Evolutionary conservation across 73 alveolate species (phyloP), one percentile per base, ranked within the genome.

Genomic region (Paramecium sonneborni): DNA sequence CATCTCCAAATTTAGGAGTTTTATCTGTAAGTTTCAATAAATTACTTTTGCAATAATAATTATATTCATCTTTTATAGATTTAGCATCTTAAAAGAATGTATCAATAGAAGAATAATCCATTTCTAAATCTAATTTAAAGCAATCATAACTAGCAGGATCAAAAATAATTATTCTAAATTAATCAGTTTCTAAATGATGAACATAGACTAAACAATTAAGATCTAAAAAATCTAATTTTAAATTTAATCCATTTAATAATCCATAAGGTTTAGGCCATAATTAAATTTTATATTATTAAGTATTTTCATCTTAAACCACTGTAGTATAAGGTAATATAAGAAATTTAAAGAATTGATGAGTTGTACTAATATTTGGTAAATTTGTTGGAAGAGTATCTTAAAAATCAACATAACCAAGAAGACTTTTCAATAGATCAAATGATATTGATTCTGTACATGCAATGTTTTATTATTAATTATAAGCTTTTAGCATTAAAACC

Each of bases 191-290:
- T 0, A 79, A 6, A 44, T 79, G 90, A 79, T 79, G 44, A 18
- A 79, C 72, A 79, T 43, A 43, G 0, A 79, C 44, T 24, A 41
- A 18, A 79, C 90, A 79, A 43, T 79, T 79, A 46, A 30, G 55
- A 23, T 79, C 90, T 24, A 79, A 34, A 46, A 79, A 79, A 79
- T 79, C 90, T 30, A 44, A 1, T 14, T 79, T 46, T 11, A 79
- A 44, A 43, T 20, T 79, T 23, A 79, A 44, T 43, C 90, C 90
- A 79, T 79, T 46, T 10, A 79, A 34, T 26, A 79, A 24, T 34
- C 90, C 90, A 79, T 46, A 79, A 8, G 90, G 90, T 79, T 79
- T 79, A 24, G 90, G 90, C 90, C 90, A 79, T 23, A 79, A 14
- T 43, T 43, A 23, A 23, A 79, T 79, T 44, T 21, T 39, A 34